Evolutionary conservation across 176 grass and related monocot species (phyloP).

Genomic region (Phyllostachys edulis): DNA sequence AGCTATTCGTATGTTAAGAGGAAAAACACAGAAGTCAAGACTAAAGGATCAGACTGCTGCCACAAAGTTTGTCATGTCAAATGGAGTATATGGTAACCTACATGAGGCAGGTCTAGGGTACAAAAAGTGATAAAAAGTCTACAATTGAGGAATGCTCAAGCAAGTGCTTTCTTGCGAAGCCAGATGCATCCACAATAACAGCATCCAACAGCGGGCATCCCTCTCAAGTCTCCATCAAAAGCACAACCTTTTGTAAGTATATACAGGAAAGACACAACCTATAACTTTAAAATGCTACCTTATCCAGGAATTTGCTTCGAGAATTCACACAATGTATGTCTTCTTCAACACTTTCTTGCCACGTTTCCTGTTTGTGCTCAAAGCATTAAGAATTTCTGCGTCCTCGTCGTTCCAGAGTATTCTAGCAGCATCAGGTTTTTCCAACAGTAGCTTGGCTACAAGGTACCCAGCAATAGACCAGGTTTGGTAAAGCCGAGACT

Average conservation of each 20-base stretch:
- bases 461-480: constrained; percentile 86
- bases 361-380: constrained; percentile 63
- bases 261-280: constrained; percentile 44
- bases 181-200: constrained; percentile 61
- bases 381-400: constrained; percentile 76
- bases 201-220: constrained; percentile 36
- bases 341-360: constrained; percentile 82
- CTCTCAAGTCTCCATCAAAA: constrained; percentile 15
- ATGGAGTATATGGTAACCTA: not conserved
- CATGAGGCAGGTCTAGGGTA: constrained; percentile 17
- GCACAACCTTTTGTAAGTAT: constrained; percentile 41
- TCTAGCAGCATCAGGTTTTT: constrained; percentile 81
- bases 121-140: not conserved
- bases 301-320: not conserved
- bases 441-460: constrained; percentile 65
- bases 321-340: constrained; percentile 68
- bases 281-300: constrained; percentile 37
- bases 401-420: constrained; percentile 86
- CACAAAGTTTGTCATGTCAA: not conserved
- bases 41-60: too few relatives aligned
- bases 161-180: constrained; percentile 37
- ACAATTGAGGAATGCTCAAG: constrained; percentile 21
- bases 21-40: too few relatives aligned
- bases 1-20: too few relatives aligned
- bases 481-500: constrained; percentile 72